Percentiles rank a stretch among this genome's conserved stretches.
These are phyloP conservation scores for Tuber magnatum DNA, from an alignment of 495 filamentous ascomycete species.

Conservation along the genomic window DNA sequence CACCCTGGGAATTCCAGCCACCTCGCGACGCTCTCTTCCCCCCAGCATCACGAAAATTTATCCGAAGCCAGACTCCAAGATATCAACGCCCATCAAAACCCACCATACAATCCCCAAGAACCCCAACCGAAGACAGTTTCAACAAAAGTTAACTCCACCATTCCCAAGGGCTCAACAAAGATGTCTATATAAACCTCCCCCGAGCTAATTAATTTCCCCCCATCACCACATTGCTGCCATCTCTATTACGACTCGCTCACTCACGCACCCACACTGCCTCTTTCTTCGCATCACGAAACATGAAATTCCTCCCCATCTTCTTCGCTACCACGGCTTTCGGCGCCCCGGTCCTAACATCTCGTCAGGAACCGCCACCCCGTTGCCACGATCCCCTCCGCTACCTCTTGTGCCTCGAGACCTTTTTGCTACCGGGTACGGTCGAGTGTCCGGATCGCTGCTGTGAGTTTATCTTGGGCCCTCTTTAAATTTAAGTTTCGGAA, in stretches of 20 bases:
- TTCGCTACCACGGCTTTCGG: background rate
- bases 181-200: background rate
- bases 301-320: background rate
- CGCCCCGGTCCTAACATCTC: background rate
- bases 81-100: background rate
- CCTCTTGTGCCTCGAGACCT: constrained; percentile 22
- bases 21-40: background rate
- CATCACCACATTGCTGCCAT: background rate
- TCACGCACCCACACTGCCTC: background rate
- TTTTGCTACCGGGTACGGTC: constrained; percentile 7
- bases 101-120: background rate
- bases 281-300: background rate
- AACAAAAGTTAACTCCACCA: background rate
- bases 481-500: background rate
- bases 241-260: background rate
- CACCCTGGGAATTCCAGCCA: background rate
- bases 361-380: constrained; percentile 3
- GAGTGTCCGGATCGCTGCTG: constrained; percentile 25
- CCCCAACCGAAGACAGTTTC: background rate
- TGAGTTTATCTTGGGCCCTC: background rate
- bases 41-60: background rate
- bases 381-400: constrained; percentile 15
- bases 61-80: background rate
- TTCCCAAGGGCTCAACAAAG: background rate
- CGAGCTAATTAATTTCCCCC: background rate